These are phyloP conservation scores for Triangularia verruculosa DNA, from an alignment of 2,329 filamentous ascomycete genomes.

Conservation along the genomic window DNA sequence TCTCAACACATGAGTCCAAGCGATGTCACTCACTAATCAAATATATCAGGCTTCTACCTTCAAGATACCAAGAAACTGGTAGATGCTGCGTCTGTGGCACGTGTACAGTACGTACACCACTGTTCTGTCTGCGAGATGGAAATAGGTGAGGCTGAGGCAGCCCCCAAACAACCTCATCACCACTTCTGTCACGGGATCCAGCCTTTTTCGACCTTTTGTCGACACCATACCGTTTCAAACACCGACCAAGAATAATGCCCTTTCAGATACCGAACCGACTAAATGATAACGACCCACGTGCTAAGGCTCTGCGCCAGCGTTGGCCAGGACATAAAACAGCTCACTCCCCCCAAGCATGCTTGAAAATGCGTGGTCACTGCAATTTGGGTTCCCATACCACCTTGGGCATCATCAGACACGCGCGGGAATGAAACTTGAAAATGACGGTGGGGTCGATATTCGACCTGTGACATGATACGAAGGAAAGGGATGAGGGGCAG, in stretches of 20 bases:
- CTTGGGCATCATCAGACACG: conserved; percentile 1
- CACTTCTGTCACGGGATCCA: not conserved
- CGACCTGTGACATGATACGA: not conserved
- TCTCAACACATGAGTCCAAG: not conserved
- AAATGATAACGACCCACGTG: not conserved
- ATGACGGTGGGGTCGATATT: not conserved
- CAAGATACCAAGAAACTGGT: not conserved
- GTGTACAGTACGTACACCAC: no score
- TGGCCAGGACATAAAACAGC: not conserved
- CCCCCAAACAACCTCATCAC: not conserved
- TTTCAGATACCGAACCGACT: not conserved
- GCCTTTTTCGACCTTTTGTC: not conserved
- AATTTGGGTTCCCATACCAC: not conserved
- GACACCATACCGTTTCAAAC: not conserved
- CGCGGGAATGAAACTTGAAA: not conserved
- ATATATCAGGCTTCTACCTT: not conserved
- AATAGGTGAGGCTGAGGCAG: not conserved
- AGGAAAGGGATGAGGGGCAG: not conserved
- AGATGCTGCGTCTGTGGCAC: not conserved
- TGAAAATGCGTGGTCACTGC: not conserved
- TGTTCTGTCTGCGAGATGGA: not conserved
- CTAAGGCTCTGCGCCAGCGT: not conserved
- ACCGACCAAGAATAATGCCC: not conserved
- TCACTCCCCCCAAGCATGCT: not conserved
- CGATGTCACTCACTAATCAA: not conserved